A percentile compares a stretch with the other conserved stretches of the same genome.
These are phyloP conservation scores for Mrakia gelida DNA, from an alignment of 768 basidiomycete genomes.

Conservation along the genomic window DNA sequence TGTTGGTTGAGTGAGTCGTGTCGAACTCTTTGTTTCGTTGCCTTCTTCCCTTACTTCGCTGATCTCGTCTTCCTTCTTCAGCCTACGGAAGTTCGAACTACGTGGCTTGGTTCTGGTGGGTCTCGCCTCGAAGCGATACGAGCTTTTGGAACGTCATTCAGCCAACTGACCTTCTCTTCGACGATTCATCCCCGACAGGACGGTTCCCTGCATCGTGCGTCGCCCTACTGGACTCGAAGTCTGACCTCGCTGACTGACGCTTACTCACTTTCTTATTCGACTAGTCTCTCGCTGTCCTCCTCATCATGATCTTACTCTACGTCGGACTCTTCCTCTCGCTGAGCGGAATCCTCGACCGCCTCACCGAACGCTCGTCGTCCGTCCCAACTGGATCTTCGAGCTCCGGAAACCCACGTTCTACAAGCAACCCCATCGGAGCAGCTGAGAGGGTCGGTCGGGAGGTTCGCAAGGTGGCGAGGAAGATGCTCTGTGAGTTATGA, in stretches of 20 bases:
- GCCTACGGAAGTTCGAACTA: slow-evolving; percentile 1
- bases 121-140: too few relatives aligned
- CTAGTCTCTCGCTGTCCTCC: not conserved
- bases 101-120: not conserved
- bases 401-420: not conserved
- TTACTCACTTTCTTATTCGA: not conserved
- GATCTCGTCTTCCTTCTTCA: not conserved
- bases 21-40: not conserved
- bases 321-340: not conserved
- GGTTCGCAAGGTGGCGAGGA: not conserved
- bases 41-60: not conserved
- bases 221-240: too few relatives aligned
- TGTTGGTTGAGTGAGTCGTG: not conserved
- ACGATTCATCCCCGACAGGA: not conserved
- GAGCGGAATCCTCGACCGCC: not conserved
- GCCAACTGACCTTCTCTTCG: not conserved
- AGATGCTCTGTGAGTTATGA: not conserved
- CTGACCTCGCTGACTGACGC: too few relatives aligned
- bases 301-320: slow-evolving; percentile 9
- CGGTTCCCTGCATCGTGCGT: slow-evolving; percentile 2
- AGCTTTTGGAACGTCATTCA: too few relatives aligned
- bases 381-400: not conserved
- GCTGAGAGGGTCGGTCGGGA: not conserved
- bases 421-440: too few relatives aligned
- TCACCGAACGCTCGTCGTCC: not conserved